Conservation (phyloP, 2,329 filamentous ascomycete species). For the Penicillium crustosum region DNA sequence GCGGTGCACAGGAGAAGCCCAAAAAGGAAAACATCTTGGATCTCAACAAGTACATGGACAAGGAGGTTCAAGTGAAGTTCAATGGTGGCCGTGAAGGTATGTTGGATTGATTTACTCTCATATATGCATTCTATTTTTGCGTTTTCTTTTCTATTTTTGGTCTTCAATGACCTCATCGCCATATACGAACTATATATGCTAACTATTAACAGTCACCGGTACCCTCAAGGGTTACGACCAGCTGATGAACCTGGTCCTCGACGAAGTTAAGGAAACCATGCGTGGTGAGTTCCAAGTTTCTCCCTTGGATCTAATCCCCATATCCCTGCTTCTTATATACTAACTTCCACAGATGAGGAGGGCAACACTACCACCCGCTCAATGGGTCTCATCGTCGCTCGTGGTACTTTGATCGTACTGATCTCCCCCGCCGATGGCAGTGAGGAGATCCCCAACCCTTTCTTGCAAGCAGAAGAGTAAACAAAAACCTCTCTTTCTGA, state of each 20-base stretch:
- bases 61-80: slow-evolving; percentile 93
- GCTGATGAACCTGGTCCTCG: slow-evolving; percentile 95
- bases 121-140: background rate
- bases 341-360: slow-evolving; percentile 70
- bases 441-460: slow-evolving; percentile 94
- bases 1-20: slow-evolving; percentile 65
- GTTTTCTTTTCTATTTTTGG: background rate
- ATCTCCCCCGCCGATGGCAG: slow-evolving; percentile 92
- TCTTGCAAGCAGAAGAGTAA: slow-evolving; percentile 70
- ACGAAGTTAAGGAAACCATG: slow-evolving; percentile 88
- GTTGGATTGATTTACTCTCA: slow-evolving; percentile 1
- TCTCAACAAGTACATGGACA: slow-evolving; percentile 93
- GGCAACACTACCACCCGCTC: slow-evolving; percentile 80
- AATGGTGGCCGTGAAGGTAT: slow-evolving; percentile 65
- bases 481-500: background rate
- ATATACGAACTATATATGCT: slow-evolving; percentile 10
- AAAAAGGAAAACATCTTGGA: slow-evolving; percentile 99
- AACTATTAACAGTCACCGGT: slow-evolving; percentile 65
- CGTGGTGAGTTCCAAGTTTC: slow-evolving; percentile 61
- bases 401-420: slow-evolving; percentile 87
- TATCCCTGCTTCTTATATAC: slow-evolving; percentile 10
- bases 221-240: slow-evolving; percentile 94
- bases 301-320: background rate
- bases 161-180: background rate
- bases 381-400: slow-evolving; percentile 82